Conservation (phyloP, 306 rosid genomes). For the Sphenostylis stenocarpa region DNA sequence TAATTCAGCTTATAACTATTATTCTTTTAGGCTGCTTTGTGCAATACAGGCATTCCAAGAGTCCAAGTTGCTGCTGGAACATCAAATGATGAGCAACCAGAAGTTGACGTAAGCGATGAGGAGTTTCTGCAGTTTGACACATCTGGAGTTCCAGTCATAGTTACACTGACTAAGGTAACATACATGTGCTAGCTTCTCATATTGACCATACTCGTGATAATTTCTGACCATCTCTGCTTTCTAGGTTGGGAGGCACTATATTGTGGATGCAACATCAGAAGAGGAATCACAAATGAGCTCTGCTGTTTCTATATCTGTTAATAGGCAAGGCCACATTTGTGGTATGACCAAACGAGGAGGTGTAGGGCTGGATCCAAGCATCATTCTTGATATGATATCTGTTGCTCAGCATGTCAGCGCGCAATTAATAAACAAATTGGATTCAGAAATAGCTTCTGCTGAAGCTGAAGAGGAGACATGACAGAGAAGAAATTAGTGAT, state of each 20-base stretch:
- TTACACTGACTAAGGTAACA: constrained; percentile 83
- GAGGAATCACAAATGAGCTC: constrained; percentile 95
- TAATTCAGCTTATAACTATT: constrained; percentile 21
- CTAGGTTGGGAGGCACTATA: constrained; percentile 77
- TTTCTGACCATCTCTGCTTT: constrained; percentile 24
- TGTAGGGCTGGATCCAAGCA: constrained; percentile 77
- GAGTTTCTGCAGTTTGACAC: constrained; percentile 91
- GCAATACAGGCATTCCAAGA: constrained; percentile 84
- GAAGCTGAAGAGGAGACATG: constrained; percentile 71
- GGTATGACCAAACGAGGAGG: constrained; percentile 87
- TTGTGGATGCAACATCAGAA: constrained; percentile 82
- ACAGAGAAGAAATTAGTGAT: constrained; percentile 23
- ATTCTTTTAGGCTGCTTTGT: constrained; percentile 74
- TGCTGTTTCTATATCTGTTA: constrained; percentile 73
- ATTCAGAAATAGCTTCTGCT: constrained; percentile 82
- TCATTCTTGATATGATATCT: constrained; percentile 83
- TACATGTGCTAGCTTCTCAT: background rate
- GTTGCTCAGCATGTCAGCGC: constrained; percentile 76
- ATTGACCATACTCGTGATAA: background rate
- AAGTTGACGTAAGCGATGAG: constrained; percentile 81
- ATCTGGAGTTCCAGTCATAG: constrained; percentile 73
- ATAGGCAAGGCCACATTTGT: constrained; percentile 65
- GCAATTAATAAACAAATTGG: constrained; percentile 65
- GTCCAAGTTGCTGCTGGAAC: constrained; percentile 64
- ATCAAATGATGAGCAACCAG: constrained; percentile 63